Base-by-base conservation (phyloP, 345 rosid species). In the Geranium brycei region DNA sequence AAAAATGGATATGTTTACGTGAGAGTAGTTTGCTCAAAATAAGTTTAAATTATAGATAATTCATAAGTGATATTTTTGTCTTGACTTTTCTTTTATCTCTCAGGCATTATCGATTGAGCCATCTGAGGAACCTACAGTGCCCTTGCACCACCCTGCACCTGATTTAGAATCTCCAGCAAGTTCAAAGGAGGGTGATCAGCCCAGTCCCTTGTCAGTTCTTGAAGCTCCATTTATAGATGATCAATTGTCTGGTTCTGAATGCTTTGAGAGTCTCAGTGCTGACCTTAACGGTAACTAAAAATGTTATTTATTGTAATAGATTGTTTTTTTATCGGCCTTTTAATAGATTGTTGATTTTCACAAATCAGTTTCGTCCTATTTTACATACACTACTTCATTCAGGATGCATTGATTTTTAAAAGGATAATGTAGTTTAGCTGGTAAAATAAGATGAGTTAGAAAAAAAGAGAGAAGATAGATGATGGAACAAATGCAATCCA, bases 171-270 rank as follows among this genome's bases (percentile, higher is more conserved):
- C 93, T 75, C 72, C 74, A 40, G 82, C 80, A 68, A 77, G 72
- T 75, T 71, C 83, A 5, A 91, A 85, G 81, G 99, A 91, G 72
- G 83, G 77, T 32, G 95, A 91, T 53, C 99, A 95, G 74, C 99
- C 99, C 31, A 91, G 97, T 80, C 99, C 97, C 0, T 79, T 84
- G 69, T 95, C 99, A 59, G 80, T 91, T 75, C 83, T 91, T 62
- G 97, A 95, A 82, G 76, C 92, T 68, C 81, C 95, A 70, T 95
- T 87, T 51, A 73, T 77, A 40, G 91, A 85, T 53, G 95, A 87
- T 69, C 59, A 72, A 40, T 88, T 96, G 66, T 84, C 90, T 30
- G 73, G 86, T 76, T 91, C 97, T 4, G 96, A 95, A 72, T 87
- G 96, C 82, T 91, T 95, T 76, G 97, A 87, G 83, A 82, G 90